These are phyloP conservation scores for Bruguiera sexangula DNA, from an alignment of 345 rosid genomes.

Conservation along the genomic window DNA sequence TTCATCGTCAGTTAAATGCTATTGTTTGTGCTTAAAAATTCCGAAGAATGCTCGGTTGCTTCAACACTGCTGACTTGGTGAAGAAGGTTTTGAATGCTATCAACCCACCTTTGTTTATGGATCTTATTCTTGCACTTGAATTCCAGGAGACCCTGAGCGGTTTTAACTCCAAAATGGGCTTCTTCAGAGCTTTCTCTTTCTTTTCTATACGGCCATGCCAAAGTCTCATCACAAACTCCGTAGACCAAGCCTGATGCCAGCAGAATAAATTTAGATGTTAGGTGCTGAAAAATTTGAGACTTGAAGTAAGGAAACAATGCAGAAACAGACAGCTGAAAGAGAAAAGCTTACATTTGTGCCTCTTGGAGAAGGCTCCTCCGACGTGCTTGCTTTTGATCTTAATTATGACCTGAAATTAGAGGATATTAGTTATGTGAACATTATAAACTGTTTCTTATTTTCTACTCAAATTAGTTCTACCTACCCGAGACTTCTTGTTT, in stretches of 20 bases:
- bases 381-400: conserved; percentile 84
- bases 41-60: conserved; percentile 48
- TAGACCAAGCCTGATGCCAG: conserved; percentile 57
- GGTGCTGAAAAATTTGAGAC: not conserved
- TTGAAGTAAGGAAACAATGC: not conserved
- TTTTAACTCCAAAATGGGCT: conserved; percentile 79
- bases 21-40: conserved; percentile 43
- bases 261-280: conserved; percentile 1
- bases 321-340: not conserved
- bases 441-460: not conserved
- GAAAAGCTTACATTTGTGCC: conserved; percentile 59
- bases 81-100: conserved; percentile 66
- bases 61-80: conserved; percentile 52
- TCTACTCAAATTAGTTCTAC: not conserved
- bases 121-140: conserved; percentile 80
- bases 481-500: conserved; percentile 82
- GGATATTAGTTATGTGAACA: not conserved
- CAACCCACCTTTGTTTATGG: conserved; percentile 92
- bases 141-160: conserved; percentile 89
- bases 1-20: conserved; percentile 29
- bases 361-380: conserved; percentile 91
- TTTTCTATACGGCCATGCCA: conserved; percentile 84
- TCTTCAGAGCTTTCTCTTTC: conserved; percentile 76
- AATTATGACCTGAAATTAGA: conserved; percentile 52
- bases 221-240: conserved; percentile 73